A percentile compares a stretch with the other conserved stretches of the same genome.
phyloP scores from a whole-genome alignment of 805 yeast genomes.

The Hanseniaspora valbyensis region DNA sequence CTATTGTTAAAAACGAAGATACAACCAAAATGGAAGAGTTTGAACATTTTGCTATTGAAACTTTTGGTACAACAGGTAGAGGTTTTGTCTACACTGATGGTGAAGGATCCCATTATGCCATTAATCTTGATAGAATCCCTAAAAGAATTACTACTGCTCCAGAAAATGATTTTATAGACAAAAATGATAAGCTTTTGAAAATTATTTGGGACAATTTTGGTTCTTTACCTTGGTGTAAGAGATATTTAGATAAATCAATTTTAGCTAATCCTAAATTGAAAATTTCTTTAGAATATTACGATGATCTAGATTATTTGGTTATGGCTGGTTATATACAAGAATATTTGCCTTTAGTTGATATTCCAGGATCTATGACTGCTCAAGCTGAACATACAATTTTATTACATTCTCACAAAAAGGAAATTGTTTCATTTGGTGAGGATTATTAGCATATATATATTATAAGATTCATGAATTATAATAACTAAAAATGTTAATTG shows the following conservation, averaged over 20 bases:
- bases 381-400: conserved; percentile 92
- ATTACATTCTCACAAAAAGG: conserved; percentile 83
- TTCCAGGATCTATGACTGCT: conserved; percentile 81
- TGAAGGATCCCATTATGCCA: conserved; percentile 87
- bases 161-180: conserved; percentile 4
- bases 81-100: conserved; percentile 82
- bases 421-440: conserved; percentile 89
- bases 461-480: no score
- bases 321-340: conserved; percentile 81
- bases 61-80: conserved; percentile 93
- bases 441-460: conserved; percentile 66
- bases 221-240: conserved; percentile 90
- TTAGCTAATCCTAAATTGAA: conserved; percentile 68
- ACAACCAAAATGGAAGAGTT: conserved; percentile 98
- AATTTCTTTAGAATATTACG: conserved; percentile 37
- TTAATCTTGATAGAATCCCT: conserved; percentile 37
- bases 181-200: conserved; percentile 37
- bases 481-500: no score
- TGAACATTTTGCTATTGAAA: conserved; percentile 94
- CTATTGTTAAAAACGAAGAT: conserved; percentile 88
- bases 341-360: conserved; percentile 84
- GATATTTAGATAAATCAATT: conserved; percentile 65
- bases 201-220: conserved; percentile 77
- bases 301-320: conserved; percentile 77
- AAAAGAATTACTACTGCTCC: conserved; percentile 48